Conservation (phyloP, 768 basidiomycete genomes). For the Kondoa malvinella region DNA sequence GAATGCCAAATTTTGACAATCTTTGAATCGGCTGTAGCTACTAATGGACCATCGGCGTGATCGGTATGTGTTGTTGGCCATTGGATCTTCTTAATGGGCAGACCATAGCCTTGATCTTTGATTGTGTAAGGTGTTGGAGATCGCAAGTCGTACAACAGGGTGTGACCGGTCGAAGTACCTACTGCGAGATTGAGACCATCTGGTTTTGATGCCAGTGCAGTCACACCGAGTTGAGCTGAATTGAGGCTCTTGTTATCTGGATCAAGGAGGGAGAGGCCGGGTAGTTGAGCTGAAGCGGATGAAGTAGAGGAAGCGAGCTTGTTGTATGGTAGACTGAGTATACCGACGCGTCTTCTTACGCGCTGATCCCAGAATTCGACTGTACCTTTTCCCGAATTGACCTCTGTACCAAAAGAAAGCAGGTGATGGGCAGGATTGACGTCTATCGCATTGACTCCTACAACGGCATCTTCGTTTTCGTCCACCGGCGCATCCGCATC, state of each 20-base stretch:
- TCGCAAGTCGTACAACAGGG: slow-evolving; percentile 83
- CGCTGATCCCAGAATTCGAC: slow-evolving; percentile 95
- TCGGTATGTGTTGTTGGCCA: slow-evolving; percentile 59
- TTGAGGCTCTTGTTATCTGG: slow-evolving; percentile 22
- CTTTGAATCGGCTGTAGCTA: slow-evolving; percentile 86
- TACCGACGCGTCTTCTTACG: slow-evolving; percentile 56
- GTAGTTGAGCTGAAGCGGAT: slow-evolving; percentile 14
- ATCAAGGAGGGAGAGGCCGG: slow-evolving; percentile 23
- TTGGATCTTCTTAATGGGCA: slow-evolving; percentile 62
- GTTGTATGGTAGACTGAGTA: slow-evolving; percentile 34
- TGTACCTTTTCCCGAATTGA: slow-evolving; percentile 43
- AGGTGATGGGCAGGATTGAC: slow-evolving; percentile 85
- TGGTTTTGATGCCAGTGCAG: slow-evolving; percentile 62
- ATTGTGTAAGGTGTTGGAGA: slow-evolving; percentile 61
- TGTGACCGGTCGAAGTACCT: slow-evolving; percentile 88
- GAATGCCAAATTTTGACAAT: slow-evolving; percentile 96
- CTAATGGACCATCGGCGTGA: slow-evolving; percentile 67
- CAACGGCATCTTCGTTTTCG: slow-evolving; percentile 40
- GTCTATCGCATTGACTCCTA: slow-evolving; percentile 78
- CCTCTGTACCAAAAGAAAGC: slow-evolving; percentile 74
- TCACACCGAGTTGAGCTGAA: slow-evolving; percentile 43
- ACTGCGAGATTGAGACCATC: slow-evolving; percentile 89
- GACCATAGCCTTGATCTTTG: slow-evolving; percentile 94
- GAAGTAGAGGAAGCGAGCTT: slow-evolving; percentile 22
- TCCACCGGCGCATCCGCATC: slow-evolving; percentile 20